Evolutionary conservation across 306 rosid species (phyloP).

Genomic region (Acacia crassicarpa): DNA sequence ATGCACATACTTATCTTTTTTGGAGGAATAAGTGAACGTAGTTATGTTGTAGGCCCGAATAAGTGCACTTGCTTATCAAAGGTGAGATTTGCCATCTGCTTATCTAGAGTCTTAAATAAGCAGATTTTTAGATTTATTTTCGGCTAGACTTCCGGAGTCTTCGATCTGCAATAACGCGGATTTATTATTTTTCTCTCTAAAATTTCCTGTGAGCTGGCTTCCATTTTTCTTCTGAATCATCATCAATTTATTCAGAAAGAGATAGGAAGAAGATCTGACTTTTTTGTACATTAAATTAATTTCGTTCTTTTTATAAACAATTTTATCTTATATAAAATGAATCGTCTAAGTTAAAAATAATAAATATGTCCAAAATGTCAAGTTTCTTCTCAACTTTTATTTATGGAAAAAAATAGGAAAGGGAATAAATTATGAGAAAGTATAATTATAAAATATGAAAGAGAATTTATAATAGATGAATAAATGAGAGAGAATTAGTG

Average conservation of each 20-base stretch:
- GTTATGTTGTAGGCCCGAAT: constrained; percentile 20
- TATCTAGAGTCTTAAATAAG: constrained; percentile 43
- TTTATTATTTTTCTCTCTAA: constrained; percentile 25
- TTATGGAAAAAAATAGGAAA: too few species aligned
- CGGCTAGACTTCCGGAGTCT: constrained; percentile 49
- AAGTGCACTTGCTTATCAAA: background rate
- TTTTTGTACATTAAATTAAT: background rate
- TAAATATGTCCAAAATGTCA: too few species aligned
- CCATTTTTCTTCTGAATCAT: background rate
- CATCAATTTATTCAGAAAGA: background rate
- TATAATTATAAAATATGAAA: too few species aligned
- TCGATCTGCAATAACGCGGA: constrained; percentile 23
- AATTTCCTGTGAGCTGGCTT: background rate
- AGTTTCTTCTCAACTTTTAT: too few species aligned
- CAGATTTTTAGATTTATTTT: constrained; percentile 48
- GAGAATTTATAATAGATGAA: too few species aligned
- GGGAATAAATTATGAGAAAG: too few species aligned
- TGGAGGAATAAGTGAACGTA: fast-evolving
- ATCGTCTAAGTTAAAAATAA: too few species aligned
- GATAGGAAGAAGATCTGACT: background rate
- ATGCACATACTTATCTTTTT: too few species aligned
- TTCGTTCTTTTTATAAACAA: too few species aligned
- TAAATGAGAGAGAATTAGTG: too few species aligned
- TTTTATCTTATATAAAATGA: too few species aligned
- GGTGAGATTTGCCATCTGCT: fast-evolving